These are phyloP conservation scores for Coemansia sp. DNA, from an alignment of 192 early-diverging fungal genomes.

Conservation along the genomic window DNA sequence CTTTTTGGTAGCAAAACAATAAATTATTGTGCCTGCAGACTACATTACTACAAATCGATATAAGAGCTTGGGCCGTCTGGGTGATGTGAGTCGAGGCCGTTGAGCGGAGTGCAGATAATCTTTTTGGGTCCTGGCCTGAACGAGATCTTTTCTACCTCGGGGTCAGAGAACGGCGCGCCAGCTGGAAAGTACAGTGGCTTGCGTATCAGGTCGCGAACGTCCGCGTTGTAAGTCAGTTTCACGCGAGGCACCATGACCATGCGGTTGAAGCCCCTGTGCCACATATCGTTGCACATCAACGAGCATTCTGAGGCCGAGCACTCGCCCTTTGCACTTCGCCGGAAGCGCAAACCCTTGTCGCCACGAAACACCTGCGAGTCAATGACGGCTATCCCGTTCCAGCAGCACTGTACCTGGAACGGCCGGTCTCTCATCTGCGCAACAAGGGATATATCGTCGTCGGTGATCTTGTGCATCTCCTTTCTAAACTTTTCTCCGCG, in stretches of 20 bases:
- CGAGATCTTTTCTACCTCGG: neutral
- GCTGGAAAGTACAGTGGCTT: constrained; percentile 18
- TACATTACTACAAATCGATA: neutral
- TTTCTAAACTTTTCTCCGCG: constrained; percentile 26
- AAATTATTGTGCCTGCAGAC: no score
- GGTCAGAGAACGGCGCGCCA: constrained; percentile 13
- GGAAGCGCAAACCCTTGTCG: constrained; percentile 9
- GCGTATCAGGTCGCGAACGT: constrained; percentile 22
- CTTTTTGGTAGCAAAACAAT: no score
- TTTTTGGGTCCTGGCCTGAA: constrained; percentile 23
- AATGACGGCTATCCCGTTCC: constrained; percentile 50
- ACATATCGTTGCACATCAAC: constrained; percentile 50
- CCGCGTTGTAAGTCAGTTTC: constrained; percentile 36
- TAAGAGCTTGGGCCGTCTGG: constrained; percentile 19
- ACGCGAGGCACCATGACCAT: constrained; percentile 41
- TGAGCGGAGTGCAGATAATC: constrained; percentile 42
- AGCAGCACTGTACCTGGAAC: constrained; percentile 53
- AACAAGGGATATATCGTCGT: constrained; percentile 16
- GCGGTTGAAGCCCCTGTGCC: constrained; percentile 23
- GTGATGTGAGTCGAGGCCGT: constrained; percentile 1
- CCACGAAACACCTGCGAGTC: constrained; percentile 31
- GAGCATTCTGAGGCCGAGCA: constrained; percentile 56
- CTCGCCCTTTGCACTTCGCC: constrained; percentile 25
- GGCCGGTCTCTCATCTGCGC: constrained; percentile 25
- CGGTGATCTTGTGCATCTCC: constrained; percentile 25